phyloP scores from a whole-genome alignment of 768 basidiomycete species.

The Auriscalpium microsporum region DNA sequence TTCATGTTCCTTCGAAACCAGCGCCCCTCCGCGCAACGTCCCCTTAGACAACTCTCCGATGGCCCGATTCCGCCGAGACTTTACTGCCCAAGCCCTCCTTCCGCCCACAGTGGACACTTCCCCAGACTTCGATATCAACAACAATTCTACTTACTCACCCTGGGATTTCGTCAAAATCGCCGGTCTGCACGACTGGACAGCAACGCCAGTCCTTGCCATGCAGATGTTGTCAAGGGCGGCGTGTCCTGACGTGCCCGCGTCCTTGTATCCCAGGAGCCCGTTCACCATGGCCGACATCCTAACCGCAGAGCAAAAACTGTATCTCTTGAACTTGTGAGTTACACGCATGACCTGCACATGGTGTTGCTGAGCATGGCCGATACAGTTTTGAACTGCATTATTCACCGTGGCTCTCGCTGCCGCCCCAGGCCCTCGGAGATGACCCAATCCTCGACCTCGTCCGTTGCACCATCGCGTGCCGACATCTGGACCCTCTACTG shows the following conservation, averaged over 20 bases:
- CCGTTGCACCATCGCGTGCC: constrained; percentile 37
- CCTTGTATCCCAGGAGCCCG: constrained; percentile 16
- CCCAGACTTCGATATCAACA: too few species aligned
- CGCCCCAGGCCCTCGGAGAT: constrained; percentile 23
- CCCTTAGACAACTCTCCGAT: constrained; percentile 15
- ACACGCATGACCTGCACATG: too few species aligned
- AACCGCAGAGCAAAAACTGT: constrained; percentile 3
- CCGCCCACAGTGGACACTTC: neutral
- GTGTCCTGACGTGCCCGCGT: constrained; percentile 17
- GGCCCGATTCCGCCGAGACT: neutral
- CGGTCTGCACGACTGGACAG: constrained; percentile 35
- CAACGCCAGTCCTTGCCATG: constrained; percentile 38
- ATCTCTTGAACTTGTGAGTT: constrained; percentile 9
- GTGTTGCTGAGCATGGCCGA: too few species aligned
- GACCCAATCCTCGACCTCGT: constrained; percentile 33
- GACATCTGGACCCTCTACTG: constrained; percentile 31
- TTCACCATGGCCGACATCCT: constrained; percentile 7
- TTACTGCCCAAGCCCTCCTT: neutral
- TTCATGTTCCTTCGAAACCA: constrained; percentile 38
- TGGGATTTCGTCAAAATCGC: constrained; percentile 32
- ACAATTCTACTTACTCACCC: constrained; percentile 14
- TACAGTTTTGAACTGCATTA: constrained; percentile 36
- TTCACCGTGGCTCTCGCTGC: constrained; percentile 35
- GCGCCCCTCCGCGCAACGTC: constrained; percentile 15
- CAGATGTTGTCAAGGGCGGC: constrained; percentile 29